Evolutionary conservation across 2,329 filamentous ascomycete species (phyloP).

Genomic region (Sclerotinia sclerotiorum): DNA sequence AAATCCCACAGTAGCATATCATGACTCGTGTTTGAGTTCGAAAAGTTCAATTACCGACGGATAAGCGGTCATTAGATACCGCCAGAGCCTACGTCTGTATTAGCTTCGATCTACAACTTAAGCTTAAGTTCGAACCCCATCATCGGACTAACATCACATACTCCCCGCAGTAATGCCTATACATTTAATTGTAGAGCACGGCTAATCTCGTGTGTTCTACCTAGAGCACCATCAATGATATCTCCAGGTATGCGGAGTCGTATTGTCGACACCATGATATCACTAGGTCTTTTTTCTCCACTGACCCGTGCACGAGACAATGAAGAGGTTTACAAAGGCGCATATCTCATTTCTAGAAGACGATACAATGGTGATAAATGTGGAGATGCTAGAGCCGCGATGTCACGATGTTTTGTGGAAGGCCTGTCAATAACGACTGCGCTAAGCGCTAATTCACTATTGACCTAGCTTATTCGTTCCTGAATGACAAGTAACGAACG

Average conservation of each 20-base stretch:
- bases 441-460: not conserved
- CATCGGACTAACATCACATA: not conserved
- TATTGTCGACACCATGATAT: not conserved
- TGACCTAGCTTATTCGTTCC: not conserved
- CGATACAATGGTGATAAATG: not conserved
- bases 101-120: not conserved
- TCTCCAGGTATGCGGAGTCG: not conserved
- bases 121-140: not conserved
- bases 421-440: slow-evolving; percentile 11
- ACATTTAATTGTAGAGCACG: not conserved
- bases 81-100: not conserved
- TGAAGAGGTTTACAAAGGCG: not conserved
- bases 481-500: not conserved
- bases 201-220: not conserved
- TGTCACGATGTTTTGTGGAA: not conserved
- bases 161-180: not conserved
- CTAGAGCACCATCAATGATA: not conserved
- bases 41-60: not conserved
- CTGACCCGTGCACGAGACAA: not conserved
- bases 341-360: not conserved
- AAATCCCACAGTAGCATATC: not conserved
- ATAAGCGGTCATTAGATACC: not conserved
- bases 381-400: not conserved
- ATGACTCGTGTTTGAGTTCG: not conserved
- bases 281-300: not conserved